Evolutionary conservation across 306 rosid species (phyloP), one percentile per base, ranked within the genome.

Genomic region (Oxytropis ochrocephala): DNA sequence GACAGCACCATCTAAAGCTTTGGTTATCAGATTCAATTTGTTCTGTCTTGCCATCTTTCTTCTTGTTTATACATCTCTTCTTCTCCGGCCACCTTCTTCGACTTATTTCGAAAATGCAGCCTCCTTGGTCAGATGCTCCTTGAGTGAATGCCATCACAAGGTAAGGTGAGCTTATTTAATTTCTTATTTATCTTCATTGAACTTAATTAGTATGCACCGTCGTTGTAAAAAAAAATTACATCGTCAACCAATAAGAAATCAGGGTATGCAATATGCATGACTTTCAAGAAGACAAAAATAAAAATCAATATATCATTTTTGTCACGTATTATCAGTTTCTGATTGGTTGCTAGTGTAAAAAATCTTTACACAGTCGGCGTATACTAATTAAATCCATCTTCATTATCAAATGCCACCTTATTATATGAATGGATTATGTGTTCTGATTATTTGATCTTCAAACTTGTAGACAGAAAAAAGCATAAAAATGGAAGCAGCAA

Each of bases 151-250:
- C 76, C 89, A 76, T 84, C 95, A 83, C 83, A 91, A 94, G 92
- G 99, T 89, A 85, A 94, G 97, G 96, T 94, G 96, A 91, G 97
- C 89, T n/a, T n/a, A n/a, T n/a, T n/a, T n/a, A n/a, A n/a, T n/a
- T n/a, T n/a, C n/a, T n/a, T n/a, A n/a, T n/a, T n/a, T n/a, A n/a
- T n/a, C n/a, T n/a, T n/a, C n/a, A n/a, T n/a, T n/a, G n/a, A n/a
- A n/a, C n/a, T n/a, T n/a, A n/a, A n/a, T n/a, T n/a, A n/a, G n/a
- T n/a, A n/a, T n/a, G n/a, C n/a, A n/a, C n/a, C n/a, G n/a, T n/a
- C n/a, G n/a, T n/a, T n/a, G n/a, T n/a, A n/a, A n/a, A n/a, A n/a
- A n/a, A n/a, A n/a, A n/a, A n/a, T n/a, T n/a, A n/a, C n/a, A n/a
- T n/a, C n/a, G n/a, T n/a, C n/a, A n/a, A n/a, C n/a, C n/a, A n/a